These are phyloP conservation scores for Castanospermum australe DNA, from an alignment of 306 rosid species.

Conservation along the genomic window DNA sequence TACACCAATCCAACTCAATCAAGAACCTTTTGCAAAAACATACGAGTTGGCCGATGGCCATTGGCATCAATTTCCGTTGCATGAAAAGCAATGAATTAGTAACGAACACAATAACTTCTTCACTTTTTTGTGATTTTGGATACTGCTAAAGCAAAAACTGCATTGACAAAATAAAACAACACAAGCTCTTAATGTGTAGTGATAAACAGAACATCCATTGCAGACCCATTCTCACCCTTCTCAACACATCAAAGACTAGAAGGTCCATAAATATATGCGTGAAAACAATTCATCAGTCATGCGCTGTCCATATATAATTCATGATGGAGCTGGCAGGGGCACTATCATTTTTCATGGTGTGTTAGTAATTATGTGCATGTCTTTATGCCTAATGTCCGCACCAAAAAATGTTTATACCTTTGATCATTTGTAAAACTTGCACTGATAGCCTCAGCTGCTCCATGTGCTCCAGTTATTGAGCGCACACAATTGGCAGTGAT, in stretches of 20 bases:
- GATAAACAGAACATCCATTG: too few relatives aligned
- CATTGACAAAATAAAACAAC: not conserved
- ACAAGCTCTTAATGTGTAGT: too few relatives aligned
- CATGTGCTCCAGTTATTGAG: conserved; percentile 76
- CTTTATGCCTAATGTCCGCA: not conserved
- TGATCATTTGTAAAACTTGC: conserved; percentile 83
- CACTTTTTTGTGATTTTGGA: not conserved
- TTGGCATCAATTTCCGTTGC: not conserved
- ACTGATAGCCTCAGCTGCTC: conserved; percentile 77
- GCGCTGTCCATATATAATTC: too few relatives aligned
- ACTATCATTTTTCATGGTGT: not conserved
- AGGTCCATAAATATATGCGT: too few relatives aligned
- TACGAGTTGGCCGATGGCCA: conserved; percentile 4
- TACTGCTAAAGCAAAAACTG: not conserved
- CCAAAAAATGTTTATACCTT: conserved; percentile 47
- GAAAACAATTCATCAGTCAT: too few relatives aligned
- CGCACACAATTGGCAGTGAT: conserved; percentile 73
- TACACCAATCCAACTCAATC: conserved; percentile 3
- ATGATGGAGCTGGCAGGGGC: not conserved
- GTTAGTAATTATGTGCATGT: not conserved
- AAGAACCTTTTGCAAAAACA: not conserved
- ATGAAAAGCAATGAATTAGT: conserved; percentile 8
- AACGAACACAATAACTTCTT: not conserved
- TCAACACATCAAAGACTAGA: too few relatives aligned
- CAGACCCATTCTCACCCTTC: too few relatives aligned